Base-by-base conservation (phyloP, 2,329 filamentous ascomycete genomes). In the Xylariales sp. region DNA sequence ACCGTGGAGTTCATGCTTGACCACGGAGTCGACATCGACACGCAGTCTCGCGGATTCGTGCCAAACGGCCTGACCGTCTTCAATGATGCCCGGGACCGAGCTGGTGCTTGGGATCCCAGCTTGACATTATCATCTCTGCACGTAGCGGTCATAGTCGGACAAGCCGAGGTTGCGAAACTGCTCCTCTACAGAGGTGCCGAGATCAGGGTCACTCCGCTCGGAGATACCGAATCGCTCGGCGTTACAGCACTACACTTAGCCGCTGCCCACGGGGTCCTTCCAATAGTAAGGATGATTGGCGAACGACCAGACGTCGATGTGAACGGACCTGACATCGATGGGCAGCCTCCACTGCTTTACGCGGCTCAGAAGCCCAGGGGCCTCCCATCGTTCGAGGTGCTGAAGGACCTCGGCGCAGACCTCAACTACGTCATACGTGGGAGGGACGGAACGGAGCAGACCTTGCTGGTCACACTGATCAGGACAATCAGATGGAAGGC, bases 241-340 rank as follows among this genome's bases (percentile, higher is more conserved):
- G 27, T 40, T 14, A 34, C 38, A 18, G 38, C 38, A 7, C 29
- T 40, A 8, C 38, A 40, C 20, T 19, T 19, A n/a, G 38, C 29
- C 8, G 38, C 38, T 4, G 38, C 28, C 11, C 16, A 31, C 16
- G 4, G 25, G 14, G 24, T 12, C 29, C 37, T 19, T n/a, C 12
- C 24, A 10, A 15, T 39, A 7, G 14, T 39, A 8, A 14, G 25
- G 37, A 15, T 39, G 18, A 29, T 39, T 8, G 37, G 24, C 15
- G 10, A 31, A 19, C 27, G 25, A 4, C 37, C 38, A 7, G 38
- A 31, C n/a, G 38, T 40, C 10, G 29, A 40, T 25, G 38, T 40
- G 8, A 25, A 40, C 20, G 28, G 22, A 4, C 18, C 29, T n/a
- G 38, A 40, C 15, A 15, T 19, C 12, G 15, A 40, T 40, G 38